These are phyloP conservation scores for Globisporangium cylindrosporum DNA, from an alignment of 352 stramenopile genomes.

Conservation along the genomic window DNA sequence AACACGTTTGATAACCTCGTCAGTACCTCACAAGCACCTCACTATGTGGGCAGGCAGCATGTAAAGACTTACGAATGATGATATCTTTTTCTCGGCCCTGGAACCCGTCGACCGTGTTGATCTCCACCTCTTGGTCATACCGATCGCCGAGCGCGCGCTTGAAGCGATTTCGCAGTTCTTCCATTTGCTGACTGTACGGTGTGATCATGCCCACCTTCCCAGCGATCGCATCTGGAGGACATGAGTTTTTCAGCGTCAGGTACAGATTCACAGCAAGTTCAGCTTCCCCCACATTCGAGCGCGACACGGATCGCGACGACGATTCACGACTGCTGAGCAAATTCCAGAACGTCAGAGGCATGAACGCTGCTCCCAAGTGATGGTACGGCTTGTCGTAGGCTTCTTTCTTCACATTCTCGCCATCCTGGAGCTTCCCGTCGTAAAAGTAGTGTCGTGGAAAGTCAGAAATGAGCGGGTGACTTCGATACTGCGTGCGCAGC, in stretches of 20 bases:
- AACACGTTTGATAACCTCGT: background rate
- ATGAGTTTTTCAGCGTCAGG: constrained; percentile 81
- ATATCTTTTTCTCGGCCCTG: constrained; percentile 92
- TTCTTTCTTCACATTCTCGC: constrained; percentile 66
- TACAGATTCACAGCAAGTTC: constrained; percentile 88
- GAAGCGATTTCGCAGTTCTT: constrained; percentile 73
- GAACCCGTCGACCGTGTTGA: constrained; percentile 92
- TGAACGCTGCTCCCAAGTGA: constrained; percentile 65
- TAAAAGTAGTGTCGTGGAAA: constrained; percentile 88
- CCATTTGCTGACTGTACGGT: constrained; percentile 89
- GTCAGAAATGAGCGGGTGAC: constrained; percentile 79
- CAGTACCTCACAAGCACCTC: background rate
- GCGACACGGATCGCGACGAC: constrained; percentile 67
- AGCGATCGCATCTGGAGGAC: constrained; percentile 65
- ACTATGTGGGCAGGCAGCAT: background rate
- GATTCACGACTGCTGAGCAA: constrained; percentile 75
- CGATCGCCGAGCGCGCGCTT: constrained; percentile 51
- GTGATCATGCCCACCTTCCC: constrained; percentile 89
- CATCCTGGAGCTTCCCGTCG: constrained; percentile 78
- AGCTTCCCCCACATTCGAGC: constrained; percentile 76
- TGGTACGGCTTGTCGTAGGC: constrained; percentile 80
- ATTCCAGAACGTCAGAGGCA: constrained; percentile 86
- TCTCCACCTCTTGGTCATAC: constrained; percentile 84
- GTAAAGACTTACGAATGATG: constrained; percentile 74
- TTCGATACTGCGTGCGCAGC: constrained; percentile 86